Conservation (phyloP, 2,329 filamentous ascomycete species). For the Nigrospora osmanthi region DNA sequence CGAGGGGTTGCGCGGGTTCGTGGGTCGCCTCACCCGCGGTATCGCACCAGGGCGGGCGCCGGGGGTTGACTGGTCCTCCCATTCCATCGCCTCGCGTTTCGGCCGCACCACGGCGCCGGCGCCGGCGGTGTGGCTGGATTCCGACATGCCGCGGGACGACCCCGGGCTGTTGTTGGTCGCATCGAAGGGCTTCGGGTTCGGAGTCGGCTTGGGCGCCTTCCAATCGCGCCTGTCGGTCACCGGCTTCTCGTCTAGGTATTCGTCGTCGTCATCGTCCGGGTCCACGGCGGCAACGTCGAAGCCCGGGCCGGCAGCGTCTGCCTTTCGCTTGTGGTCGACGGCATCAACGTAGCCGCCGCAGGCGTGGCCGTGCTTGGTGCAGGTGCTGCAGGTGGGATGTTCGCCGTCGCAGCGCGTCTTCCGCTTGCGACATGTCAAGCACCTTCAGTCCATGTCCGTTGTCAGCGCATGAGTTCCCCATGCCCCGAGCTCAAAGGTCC, state of each 20-base stretch:
- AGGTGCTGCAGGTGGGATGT: conserved; percentile 64
- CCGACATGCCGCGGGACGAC: conserved; percentile 13
- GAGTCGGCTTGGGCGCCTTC: background rate
- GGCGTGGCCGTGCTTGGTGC: conserved; percentile 60
- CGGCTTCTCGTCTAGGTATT: conserved; percentile 4
- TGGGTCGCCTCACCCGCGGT: conserved; percentile 11
- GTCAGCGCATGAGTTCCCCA: conserved; percentile 11
- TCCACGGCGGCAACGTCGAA: conserved; percentile 6
- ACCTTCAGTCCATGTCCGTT: conserved; percentile 32
- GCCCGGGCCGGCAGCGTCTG: conserved; percentile 5
- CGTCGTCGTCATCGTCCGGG: conserved; percentile 22
- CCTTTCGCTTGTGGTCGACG: conserved; percentile 34
- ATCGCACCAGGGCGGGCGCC: conserved; percentile 15
- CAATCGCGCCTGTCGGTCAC: conserved; percentile 14
- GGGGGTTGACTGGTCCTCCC: conserved; percentile 17
- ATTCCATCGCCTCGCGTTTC: conserved; percentile 21
- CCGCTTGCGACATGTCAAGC: conserved; percentile 65
- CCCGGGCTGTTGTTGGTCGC: conserved; percentile 4
- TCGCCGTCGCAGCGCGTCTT: conserved; percentile 72
- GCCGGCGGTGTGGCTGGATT: conserved; percentile 13
- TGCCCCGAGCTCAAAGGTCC: background rate
- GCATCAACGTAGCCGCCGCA: conserved; percentile 61
- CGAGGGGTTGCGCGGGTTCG: conserved; percentile 20
- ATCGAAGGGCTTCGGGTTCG: background rate
- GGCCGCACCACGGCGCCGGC: conserved; percentile 13